These are phyloP conservation scores for Cordyceps javanica DNA, from an alignment of 2,329 filamentous ascomycete genomes.

Conservation along the genomic window DNA sequence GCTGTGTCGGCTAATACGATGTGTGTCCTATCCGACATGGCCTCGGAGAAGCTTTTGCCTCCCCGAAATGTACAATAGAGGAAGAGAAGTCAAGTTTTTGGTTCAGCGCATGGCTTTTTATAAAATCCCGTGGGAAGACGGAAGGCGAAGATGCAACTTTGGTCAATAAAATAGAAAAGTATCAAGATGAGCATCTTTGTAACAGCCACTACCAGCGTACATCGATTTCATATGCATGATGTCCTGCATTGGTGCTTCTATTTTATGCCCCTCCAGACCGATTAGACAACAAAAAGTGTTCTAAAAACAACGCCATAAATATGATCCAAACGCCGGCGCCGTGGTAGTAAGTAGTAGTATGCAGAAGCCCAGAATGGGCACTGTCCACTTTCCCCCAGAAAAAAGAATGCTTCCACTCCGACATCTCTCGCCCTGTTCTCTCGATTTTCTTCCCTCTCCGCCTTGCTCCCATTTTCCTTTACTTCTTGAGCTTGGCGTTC, in stretches of 20 bases:
- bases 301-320: background rate
- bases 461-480: background rate
- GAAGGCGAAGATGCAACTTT: background rate
- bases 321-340: conserved; percentile 12
- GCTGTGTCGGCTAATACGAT: background rate
- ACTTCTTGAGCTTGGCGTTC: conserved; percentile 8
- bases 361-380: background rate
- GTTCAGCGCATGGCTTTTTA: background rate
- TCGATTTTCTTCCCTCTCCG: background rate
- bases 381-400: background rate
- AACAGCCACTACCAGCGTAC: too few relatives aligned
- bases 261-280: background rate
- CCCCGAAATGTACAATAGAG: conserved; percentile 4
- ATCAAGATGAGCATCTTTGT: background rate
- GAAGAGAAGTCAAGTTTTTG: background rate
- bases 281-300: background rate
- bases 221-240: background rate
- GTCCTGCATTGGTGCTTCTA: background rate
- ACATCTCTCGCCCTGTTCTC: background rate
- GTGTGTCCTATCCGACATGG: background rate
- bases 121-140: background rate
- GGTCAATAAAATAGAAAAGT: background rate
- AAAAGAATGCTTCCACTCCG: background rate
- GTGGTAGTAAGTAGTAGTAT: background rate
- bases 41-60: background rate